phyloP scores from a whole-genome alignment of 441 rosid species.

The Melastoma candidum region DNA sequence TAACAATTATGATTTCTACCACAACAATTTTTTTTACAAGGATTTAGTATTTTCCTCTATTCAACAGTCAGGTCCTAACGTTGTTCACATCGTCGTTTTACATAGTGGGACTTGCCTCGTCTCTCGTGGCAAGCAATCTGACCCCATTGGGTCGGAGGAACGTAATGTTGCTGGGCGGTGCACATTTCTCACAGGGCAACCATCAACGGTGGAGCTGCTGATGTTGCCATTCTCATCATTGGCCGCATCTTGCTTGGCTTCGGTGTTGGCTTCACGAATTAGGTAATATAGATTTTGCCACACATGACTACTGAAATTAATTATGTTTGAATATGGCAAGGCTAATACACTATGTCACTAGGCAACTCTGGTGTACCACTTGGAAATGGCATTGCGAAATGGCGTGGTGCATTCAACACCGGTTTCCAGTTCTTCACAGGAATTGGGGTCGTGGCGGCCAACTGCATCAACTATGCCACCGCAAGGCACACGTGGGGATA shows the following conservation, averaged over 20 bases:
- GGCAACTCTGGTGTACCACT: constrained; percentile 75
- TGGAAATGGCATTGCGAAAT: constrained; percentile 73
- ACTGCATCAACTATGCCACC: constrained; percentile 42
- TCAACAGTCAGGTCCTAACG: constrained; percentile 52
- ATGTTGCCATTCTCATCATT: constrained; percentile 54
- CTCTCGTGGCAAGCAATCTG: constrained; percentile 62
- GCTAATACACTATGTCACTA: constrained; percentile 2
- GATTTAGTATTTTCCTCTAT: constrained; percentile 7
- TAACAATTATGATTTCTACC: no score
- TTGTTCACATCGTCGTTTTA: constrained; percentile 72
- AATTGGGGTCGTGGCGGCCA: constrained; percentile 54
- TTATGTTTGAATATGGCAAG: no score
- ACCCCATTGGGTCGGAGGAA: constrained; percentile 46
- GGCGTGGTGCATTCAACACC: constrained; percentile 75
- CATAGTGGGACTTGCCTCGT: constrained; percentile 57
- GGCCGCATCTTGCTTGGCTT: constrained; percentile 78
- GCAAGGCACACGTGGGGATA: constrained; percentile 54
- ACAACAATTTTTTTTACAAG: no score
- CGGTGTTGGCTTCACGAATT: constrained; percentile 86
- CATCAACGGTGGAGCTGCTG: constrained; percentile 56
- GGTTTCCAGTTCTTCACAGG: constrained; percentile 70
- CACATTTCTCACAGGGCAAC: constrained; percentile 56
- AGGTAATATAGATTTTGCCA: constrained; percentile 25
- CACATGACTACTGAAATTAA: background rate
- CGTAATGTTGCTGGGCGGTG: constrained; percentile 58